These are phyloP conservation scores for Arthrobotrys iridis DNA, from an alignment of 2,329 filamentous ascomycete species.

Conservation along the genomic window DNA sequence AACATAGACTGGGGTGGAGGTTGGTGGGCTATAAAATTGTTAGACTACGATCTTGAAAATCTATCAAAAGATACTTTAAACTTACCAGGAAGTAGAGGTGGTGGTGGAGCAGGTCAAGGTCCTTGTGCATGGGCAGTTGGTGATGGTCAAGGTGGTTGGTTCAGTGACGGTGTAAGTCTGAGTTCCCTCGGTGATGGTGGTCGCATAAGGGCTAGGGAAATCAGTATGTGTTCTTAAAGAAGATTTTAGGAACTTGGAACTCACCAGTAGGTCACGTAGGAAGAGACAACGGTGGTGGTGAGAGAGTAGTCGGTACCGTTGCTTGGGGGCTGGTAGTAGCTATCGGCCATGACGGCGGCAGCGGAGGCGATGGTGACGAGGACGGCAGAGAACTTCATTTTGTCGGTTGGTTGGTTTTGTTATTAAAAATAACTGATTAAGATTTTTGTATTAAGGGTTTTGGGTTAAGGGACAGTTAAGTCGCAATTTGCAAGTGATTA, in stretches of 20 bases:
- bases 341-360: constrained; percentile 31
- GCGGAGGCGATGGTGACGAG: constrained; percentile 42
- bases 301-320: constrained; percentile 30
- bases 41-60: background rate
- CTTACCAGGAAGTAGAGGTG: constrained; percentile 49
- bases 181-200: constrained; percentile 23
- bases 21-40: constrained; percentile 44
- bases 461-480: constrained; percentile 43
- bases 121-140: constrained; percentile 54
- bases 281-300: constrained; percentile 49
- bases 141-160: constrained; percentile 48
- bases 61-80: background rate
- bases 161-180: constrained; percentile 47
- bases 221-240: background rate
- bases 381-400: constrained; percentile 54
- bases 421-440: constrained; percentile 48
- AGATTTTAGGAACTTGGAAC: background rate
- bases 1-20: constrained; percentile 38
- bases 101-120: constrained; percentile 42
- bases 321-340: constrained; percentile 18
- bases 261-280: constrained; percentile 45
- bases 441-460: constrained; percentile 36
- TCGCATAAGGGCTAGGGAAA: background rate
- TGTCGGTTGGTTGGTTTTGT: constrained; percentile 46
- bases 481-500: constrained; percentile 53